These are phyloP conservation scores for Fistulina hepatica DNA, from an alignment of 1,284 basidiomycete species.

Conservation along the genomic window DNA sequence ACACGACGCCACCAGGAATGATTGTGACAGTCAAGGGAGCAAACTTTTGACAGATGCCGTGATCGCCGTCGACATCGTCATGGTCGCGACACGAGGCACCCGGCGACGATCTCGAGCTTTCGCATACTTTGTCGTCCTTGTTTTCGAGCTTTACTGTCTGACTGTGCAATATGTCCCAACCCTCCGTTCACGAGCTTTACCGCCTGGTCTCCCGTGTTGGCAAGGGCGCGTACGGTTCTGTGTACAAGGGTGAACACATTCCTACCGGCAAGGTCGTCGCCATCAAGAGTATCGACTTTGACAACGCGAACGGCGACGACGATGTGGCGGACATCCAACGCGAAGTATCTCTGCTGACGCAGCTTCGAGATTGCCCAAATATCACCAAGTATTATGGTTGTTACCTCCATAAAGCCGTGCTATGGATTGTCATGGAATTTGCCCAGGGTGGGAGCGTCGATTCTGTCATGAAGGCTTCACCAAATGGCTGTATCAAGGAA, in stretches of 20 bases:
- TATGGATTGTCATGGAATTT: conserved; percentile 99
- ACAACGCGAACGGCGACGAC: conserved; percentile 49
- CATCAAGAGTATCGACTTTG: conserved; percentile 96
- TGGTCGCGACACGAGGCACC: too few relatives aligned
- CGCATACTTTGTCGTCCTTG: too few relatives aligned
- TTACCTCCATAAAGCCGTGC: conserved; percentile 85
- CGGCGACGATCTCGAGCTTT: too few relatives aligned
- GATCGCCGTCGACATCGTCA: too few relatives aligned
- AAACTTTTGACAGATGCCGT: too few relatives aligned
- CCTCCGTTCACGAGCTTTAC: conserved; percentile 48
- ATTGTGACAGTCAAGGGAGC: too few relatives aligned
- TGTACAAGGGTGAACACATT: conserved; percentile 87
- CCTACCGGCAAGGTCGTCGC: conserved; percentile 82
- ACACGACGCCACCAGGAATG: too few relatives aligned
- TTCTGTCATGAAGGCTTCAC: conserved; percentile 78
- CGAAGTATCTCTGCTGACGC: conserved; percentile 87
- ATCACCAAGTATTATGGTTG: conserved; percentile 96
- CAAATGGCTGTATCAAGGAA: conserved; percentile 80
- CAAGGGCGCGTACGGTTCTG: conserved; percentile 93
- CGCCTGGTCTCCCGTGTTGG: conserved; percentile 71
- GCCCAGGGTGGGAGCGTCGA: conserved; percentile 93
- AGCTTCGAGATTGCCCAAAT: conserved; percentile 82
- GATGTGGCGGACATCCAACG: conserved; percentile 96
- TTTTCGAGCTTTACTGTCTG: too few relatives aligned
- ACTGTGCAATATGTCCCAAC: conserved; percentile 29